Percentiles rank a stretch among this genome's conserved stretches.
Evolutionary conservation across 148 eudicot species (phyloP).

Genomic region (Camellia lanceoleosa): DNA sequence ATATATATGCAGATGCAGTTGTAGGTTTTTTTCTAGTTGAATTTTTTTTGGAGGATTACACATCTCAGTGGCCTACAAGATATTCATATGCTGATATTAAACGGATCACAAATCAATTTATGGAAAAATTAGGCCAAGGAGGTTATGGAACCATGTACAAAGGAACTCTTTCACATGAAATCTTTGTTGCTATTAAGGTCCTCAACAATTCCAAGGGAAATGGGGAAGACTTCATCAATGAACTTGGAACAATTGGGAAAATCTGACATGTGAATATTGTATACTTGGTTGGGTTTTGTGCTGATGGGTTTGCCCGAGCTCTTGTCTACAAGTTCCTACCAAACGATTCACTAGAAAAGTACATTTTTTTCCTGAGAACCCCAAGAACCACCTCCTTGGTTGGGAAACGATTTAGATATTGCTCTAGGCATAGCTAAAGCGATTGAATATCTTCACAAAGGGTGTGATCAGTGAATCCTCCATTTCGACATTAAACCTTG

Average conservation of each 20-base stretch:
- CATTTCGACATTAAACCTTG: constrained; percentile 10
- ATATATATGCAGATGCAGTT: neutral
- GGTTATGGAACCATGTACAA: constrained; percentile 7
- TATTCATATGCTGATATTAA: constrained; percentile 6
- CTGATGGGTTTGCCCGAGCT: constrained; percentile 1
- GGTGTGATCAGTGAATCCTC: constrained; percentile 2
- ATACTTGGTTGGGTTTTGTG: constrained; percentile 8
- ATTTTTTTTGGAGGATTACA: neutral
- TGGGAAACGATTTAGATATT: constrained; percentile 4
- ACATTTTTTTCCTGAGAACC: neutral
- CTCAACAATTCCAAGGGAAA: constrained; percentile 2
- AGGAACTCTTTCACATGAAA: neutral
- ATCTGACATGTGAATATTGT: constrained; percentile 14
- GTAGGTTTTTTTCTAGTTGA: neutral
- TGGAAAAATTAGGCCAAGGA: constrained; percentile 5
- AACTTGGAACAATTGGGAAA: constrained; percentile 10
- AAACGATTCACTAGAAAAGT: constrained; percentile 7
- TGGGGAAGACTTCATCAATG: constrained; percentile 12
- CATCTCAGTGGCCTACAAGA: constrained; percentile 3
- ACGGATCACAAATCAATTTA: constrained; percentile 5
- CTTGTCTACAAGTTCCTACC: constrained; percentile 4
- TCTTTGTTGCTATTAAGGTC: constrained; percentile 10
- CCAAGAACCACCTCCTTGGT: neutral
- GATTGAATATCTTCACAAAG: constrained; percentile 5
- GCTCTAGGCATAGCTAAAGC: constrained; percentile 6